Evolutionary conservation across 148 eudicot genomes (phyloP), one percentile per base, ranked within the genome.

Genomic region (Oxyria digyna): DNA sequence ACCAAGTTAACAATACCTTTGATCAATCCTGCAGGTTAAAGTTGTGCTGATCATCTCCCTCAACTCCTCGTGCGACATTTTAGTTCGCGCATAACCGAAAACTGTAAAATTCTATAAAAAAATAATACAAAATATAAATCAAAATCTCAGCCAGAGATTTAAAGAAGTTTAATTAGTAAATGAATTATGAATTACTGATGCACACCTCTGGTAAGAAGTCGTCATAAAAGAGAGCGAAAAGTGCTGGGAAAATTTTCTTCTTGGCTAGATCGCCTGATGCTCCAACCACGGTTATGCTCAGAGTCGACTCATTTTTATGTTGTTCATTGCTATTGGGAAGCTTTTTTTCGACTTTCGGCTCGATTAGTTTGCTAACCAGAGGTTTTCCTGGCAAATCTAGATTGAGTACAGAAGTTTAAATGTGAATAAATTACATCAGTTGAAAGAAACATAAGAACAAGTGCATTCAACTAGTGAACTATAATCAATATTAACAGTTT

Each of bases 251-350:
- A 46, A 92, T 92, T 77, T 92, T 92, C 80, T 83, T 89, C 82
- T 73, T 92, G 67, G 97, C 97, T 50, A 92, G 96, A 70, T 89
- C 97, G 37, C 97, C 97, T 38, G 97, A 84, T 55, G 96, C 97
- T 48, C 97, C 97, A 67, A 92, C 85, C n/a, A 92, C 82, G 29
- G 89, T 82, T 71, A 92, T 83, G 77, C 91, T 92, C 52, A 92
- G 75, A 69, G 78, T 80, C 23, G 84, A 76, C 43, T 78, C 87
- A 42, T 31, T 37, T 71, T 77, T 72, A 32, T 33, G 71, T 43
- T 73, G 57, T 31, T 77, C 77, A 4, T 77, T 62, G 33, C 67
- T 69, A 24, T 54, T 69, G 42, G 68, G 65, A 13, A 81, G 46
- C 35, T 45, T 68, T n/a, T 73, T 74, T 65, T 55, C 74, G 7